Conservation (phyloP, 2,329 filamentous ascomycete genomes). For the Aurifilum marmelostoma region DNA sequence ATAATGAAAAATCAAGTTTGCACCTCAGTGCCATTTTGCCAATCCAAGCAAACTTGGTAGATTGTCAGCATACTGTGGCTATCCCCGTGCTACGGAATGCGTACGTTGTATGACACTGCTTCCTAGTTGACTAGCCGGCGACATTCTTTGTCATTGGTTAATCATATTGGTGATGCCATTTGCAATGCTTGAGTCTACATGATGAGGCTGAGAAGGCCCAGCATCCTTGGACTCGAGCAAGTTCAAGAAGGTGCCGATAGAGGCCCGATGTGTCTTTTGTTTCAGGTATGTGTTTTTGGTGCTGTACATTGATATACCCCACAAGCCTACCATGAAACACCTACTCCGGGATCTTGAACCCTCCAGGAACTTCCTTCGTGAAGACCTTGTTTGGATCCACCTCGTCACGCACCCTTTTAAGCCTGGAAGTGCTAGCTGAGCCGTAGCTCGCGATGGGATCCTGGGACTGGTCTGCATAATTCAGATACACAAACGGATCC, state of each 20-base stretch:
- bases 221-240: not conserved
- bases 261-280: not conserved
- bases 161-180: too few species aligned
- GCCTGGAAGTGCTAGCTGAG: constrained; percentile 26
- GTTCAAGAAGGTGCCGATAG: not conserved
- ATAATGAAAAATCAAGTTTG: not conserved
- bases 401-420: constrained; percentile 21
- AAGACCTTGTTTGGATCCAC: constrained; percentile 5
- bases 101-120: not conserved
- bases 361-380: constrained; percentile 5
- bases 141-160: too few species aligned
- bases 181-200: too few species aligned
- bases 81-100: too few species aligned
- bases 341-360: not conserved
- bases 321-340: not conserved
- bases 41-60: not conserved
- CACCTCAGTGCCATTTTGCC: not conserved
- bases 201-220: not conserved
- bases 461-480: constrained; percentile 34
- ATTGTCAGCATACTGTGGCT: not conserved
- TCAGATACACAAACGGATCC: constrained; percentile 32
- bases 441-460: constrained; percentile 32
- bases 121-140: too few species aligned
- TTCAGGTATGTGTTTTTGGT: not conserved
- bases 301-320: not conserved